Base-by-base conservation (phyloP, 164 flowering plant genomes). In the Umbellularia californica region DNA sequence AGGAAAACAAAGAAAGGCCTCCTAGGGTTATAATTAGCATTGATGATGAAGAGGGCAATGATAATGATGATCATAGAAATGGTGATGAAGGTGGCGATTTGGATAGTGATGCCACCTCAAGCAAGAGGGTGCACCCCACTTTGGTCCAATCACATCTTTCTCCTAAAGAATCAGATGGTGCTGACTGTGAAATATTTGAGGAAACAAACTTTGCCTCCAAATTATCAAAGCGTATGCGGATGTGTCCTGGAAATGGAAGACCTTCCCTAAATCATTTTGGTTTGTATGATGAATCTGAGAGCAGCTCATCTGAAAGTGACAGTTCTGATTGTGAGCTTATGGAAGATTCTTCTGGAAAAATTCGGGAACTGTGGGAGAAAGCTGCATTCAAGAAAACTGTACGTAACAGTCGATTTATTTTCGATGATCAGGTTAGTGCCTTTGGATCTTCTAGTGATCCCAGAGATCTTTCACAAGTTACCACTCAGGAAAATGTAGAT, bases 351-450 rank as follows among this genome's bases (percentile, higher is more conserved):
- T 79, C 64, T 15, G 92, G 86, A 12, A 73, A 81, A 74, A 77
- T 91, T 67, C 90, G 85, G 64, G 89, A 89, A 67, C 84, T 82
- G 72, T 92, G 97, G 98, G 89, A 88, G 81, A 87, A 82, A 70
- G 94, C 97, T 77, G 84, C 78, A 30, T 68, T 70, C 6, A 88
- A 65, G 81, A 88, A 81, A 78, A 81, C 73, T 60, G 30, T 30
- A 9, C 58, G 10, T 20, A 79, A 70, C 68, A 69, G 25, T 75
- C 77, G 76, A 66, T 76, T 76, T 58, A 78, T 75, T 68, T 20
- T 67, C 17, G 81, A 77, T 25, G 87, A 79, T 79, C 76, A 69
- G 70, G 80, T 72, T 52, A 70, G 81, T 76, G 66, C 86, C 5
- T 86, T 87, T 50, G 78, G 62, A 27, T 79, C 81, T n/a, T 76